Evolutionary conservation across 1,284 basidiomycete species (phyloP), one percentile per base, ranked within the genome.

Genomic region (Vanrija humicola): DNA sequence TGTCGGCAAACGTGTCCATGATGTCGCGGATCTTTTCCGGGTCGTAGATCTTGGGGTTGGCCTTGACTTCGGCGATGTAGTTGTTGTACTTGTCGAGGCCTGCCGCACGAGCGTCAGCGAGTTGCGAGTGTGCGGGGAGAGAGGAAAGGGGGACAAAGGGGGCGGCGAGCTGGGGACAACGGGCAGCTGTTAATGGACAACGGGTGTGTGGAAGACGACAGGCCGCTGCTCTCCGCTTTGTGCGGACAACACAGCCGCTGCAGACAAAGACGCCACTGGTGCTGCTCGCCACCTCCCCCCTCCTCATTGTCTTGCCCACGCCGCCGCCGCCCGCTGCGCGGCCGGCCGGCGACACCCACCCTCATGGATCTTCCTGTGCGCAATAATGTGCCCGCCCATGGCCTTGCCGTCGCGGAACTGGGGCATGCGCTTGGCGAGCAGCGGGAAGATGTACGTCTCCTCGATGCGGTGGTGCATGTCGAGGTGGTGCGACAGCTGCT

Each of bases 311-410:
- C n/a, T n/a, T n/a, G n/a, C n/a, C n/a, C n/a, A n/a, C n/a, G n/a
- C n/a, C n/a, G 3, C 26, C 15, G 12, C 25, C 8, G 25, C 14
- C 10, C 38, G 23, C 21, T 2, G 21, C 2, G 21, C 21, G 21
- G 21, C 3, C 21, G 21, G 21, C 3, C 21, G 21, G 21, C 5
- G 21, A 23, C n/a, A 61, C 72, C 51, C 58, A 84, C 84, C 86
- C 46, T 84, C 79, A 65, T 87, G 85, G 19, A 88, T 88, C n/a
- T 68, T 79, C 55, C 81, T 79, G 66, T 88, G 86, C 5, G 82
- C 82, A 55, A 81, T 78, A 15, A 85, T 67, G 66, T 87, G 86
- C 43, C 77, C 80, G 6, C 79, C 80, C 50, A 80, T 75, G 42
- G 80, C 64, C 63, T 71, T 54, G 14, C 65, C 64, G 19, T 61